Evolutionary conservation across 331 rosid genomes (phyloP).

Genomic region (Pyracantha coccinea): DNA sequence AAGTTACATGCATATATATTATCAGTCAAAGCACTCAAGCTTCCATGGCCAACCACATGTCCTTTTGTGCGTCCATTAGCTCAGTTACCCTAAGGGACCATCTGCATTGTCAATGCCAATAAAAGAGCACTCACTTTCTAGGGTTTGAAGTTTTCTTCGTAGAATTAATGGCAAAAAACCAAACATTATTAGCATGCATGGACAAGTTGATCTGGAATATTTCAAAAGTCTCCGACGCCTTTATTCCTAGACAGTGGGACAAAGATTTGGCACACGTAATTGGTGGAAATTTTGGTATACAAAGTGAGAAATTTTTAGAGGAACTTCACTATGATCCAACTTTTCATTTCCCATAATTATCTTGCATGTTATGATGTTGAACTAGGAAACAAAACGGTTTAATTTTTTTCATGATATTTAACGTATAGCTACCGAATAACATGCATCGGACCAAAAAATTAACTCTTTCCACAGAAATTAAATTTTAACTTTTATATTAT

Average conservation of each 20-base stretch:
- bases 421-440: too few relatives aligned
- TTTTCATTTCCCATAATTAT: too few relatives aligned
- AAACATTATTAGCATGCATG: neutral
- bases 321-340: too few relatives aligned
- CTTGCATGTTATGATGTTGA: too few relatives aligned
- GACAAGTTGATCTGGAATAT: neutral
- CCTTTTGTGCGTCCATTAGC: neutral
- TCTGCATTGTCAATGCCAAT: neutral
- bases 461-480: too few relatives aligned
- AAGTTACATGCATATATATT: neutral
- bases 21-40: neutral
- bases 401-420: too few relatives aligned
- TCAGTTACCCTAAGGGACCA: constrained; percentile 9
- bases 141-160: neutral
- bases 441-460: too few relatives aligned
- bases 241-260: neutral
- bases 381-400: too few relatives aligned
- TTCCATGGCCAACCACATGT: neutral
- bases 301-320: neutral
- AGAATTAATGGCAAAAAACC: neutral
- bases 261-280: neutral
- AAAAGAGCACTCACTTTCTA: neutral
- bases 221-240: neutral
- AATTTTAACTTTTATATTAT: too few relatives aligned
- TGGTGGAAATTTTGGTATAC: neutral